Base-by-base conservation (phyloP, 306 rosid genomes). In the Quercus rubra region DNA sequence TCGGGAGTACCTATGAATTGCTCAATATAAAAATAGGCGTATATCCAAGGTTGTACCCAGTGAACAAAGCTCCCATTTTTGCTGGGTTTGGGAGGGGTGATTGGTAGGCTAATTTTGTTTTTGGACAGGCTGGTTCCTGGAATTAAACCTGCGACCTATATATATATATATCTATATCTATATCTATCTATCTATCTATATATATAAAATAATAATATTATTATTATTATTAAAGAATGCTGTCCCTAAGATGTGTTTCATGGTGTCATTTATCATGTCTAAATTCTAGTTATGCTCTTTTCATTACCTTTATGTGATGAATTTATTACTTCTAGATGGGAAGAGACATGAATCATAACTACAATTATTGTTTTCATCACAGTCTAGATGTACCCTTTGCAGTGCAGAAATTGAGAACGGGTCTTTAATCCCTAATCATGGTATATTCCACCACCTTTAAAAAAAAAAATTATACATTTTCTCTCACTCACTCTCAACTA, bases 381-480 rank as follows among this genome's bases (percentile, higher is more conserved):
- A 93, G 99, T 88, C 98, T 72, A 93, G 97, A 85, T 95, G 98
- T 84, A 76, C 97, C 77, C 83, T 91, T 75, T 95, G 99, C 91
- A 88, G 82, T 84, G 83, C 86, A 72, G 98, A 93, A 83, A 83
- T 95, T 78, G 97, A 93, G 80, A 80, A 89, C 15, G 81, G 91
- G 77, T 80, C 98, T 75, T 76, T 91, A 87, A 85, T 89, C 83
- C 97, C 99, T 73, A 93, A 95, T 88, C 88, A 75, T 82, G 99
- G 98, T 93, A 90, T 76, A 70, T 86, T 59, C 83, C 69, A 30
- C 72, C 61, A 46, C 74, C 74, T 77, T 68, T 35, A 19, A 4
- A 1, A 68, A 33, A 68, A 18, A 33, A 10, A 35, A 68, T 35
- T 14, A 25, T 58, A 51, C 33, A 21, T 77, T 80, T 70, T 18